Base-by-base conservation (phyloP, 257 asterid species). In the Lycium ferocissimum region DNA sequence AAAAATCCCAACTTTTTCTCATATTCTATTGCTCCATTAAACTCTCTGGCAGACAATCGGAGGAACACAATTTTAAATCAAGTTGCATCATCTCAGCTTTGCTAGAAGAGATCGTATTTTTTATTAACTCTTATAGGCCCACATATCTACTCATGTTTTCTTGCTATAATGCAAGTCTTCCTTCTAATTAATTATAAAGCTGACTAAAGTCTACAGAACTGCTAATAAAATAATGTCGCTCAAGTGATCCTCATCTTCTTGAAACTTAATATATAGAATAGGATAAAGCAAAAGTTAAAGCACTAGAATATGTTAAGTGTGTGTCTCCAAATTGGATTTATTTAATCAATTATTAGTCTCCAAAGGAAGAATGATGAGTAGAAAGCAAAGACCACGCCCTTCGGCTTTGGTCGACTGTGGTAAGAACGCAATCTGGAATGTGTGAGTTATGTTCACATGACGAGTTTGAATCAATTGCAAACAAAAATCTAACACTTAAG, bases 61-160 rank as follows among this genome's bases (percentile, higher is more conserved):
- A 51, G 82, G 82, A 84, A 84, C 88, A 84, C 47, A 37, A 81
- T 69, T 40, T 84, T 81, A 87, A 57, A 85, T 85, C 85, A 82
- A 73, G 85, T 84, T 76, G 53, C 70, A 43, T 82, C 83, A 84
- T 70, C 85, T 83, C 81, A 38, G 18, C 35, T 35, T 20, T 85
- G 80, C 59, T 53, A 67, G 56, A 83, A 84, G 62, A 53, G 58
- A 33, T 73, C 73, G 80, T 22, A n/a, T 87, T 38, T 58, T 76
- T 43, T 61, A 88, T 56, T 40, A 90, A 71, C 63, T 54, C 78
- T 80, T 26, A 54, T 58, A 81, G 92, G 93, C 87, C 93, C 93
- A 89, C 92, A 85, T 78, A 88, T 87, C 92, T 85, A 87, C 85
- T 89, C 93, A 89, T 91, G 91, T 89, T 91, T 84, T 84, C 82